phyloP scores from a whole-genome alignment of 768 basidiomycete species.

The Podaxis rugospora region DNA sequence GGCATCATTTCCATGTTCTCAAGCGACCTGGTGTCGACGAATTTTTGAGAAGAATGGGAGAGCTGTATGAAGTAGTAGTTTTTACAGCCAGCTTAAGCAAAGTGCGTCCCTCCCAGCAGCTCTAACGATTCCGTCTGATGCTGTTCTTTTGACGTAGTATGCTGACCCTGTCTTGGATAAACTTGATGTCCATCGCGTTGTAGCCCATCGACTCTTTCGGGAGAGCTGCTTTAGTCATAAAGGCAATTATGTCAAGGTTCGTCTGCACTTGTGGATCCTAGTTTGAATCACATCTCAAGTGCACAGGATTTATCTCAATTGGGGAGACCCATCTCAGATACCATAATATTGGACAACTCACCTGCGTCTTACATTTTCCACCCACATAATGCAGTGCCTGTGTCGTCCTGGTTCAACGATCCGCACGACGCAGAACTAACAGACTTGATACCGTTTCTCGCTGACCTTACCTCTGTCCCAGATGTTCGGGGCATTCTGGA shows the following conservation, averaged over 20 bases:
- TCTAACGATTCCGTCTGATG: neutral
- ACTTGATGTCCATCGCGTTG: constrained; percentile 87
- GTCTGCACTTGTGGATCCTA: neutral
- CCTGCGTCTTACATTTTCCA: constrained; percentile 99
- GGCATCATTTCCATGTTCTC: constrained; percentile 98
- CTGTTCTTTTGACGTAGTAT: constrained; percentile 52
- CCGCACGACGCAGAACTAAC: constrained; percentile 98
- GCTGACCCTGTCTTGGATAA: constrained; percentile 99
- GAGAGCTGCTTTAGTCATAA: constrained; percentile 99
- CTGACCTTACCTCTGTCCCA: constrained; percentile 78
- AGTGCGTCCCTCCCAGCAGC: constrained; percentile 40
- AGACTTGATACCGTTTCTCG: constrained; percentile 90
- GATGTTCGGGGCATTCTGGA: constrained; percentile 93
- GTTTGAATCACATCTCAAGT: neutral
- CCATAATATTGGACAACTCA: constrained; percentile 98
- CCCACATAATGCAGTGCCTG: constrained; percentile 97
- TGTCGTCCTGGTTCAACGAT: constrained; percentile 99
- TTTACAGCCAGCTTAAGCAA: constrained; percentile 99
- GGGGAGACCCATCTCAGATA: constrained; percentile 88
- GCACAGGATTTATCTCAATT: constrained; percentile 92
- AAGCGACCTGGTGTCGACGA: constrained; percentile 97
- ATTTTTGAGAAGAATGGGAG: constrained; percentile 96
- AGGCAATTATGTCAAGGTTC: constrained; percentile 98
- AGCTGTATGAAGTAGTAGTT: constrained; percentile 95
- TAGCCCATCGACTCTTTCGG: constrained; percentile 90